Percentiles rank a stretch among this genome's conserved stretches.
phyloP scores from a whole-genome alignment of 2,329 filamentous ascomycete species.

The Keithomyces neogunnii region DNA sequence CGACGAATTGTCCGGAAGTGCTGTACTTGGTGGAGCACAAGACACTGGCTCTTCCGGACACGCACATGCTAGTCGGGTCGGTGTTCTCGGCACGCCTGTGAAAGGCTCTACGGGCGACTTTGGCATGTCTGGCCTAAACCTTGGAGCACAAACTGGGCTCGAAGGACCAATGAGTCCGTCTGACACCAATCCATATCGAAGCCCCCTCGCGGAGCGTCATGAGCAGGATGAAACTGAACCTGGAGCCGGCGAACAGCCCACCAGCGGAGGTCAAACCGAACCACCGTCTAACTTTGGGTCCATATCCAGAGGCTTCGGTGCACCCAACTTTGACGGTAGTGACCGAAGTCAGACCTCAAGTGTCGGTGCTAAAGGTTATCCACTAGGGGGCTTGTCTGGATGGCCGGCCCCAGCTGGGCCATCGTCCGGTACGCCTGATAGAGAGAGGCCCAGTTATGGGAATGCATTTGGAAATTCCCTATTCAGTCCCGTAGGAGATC shows the following conservation, averaged over 20 bases:
- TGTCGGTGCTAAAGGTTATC: slow-evolving; percentile 68
- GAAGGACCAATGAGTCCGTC: slow-evolving; percentile 81
- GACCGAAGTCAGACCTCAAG: slow-evolving; percentile 93
- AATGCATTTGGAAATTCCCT: slow-evolving; percentile 69
- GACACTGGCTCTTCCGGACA: slow-evolving; percentile 46
- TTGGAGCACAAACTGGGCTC: slow-evolving; percentile 47
- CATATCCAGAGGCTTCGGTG: slow-evolving; percentile 41
- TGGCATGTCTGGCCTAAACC: slow-evolving; percentile 52
- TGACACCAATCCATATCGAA: slow-evolving; percentile 93
- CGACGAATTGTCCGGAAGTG: slow-evolving; percentile 55
- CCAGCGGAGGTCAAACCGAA: slow-evolving; percentile 32
- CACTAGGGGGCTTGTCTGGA: slow-evolving; percentile 53
- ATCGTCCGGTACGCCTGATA: slow-evolving; percentile 59
- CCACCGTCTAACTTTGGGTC: slow-evolving; percentile 43
- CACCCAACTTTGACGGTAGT: slow-evolving; percentile 56
- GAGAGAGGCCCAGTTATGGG: slow-evolving; percentile 47
- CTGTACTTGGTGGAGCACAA: slow-evolving; percentile 65
- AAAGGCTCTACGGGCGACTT: slow-evolving; percentile 50
- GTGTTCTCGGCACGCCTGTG: slow-evolving; percentile 43
- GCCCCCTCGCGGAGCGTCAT: slow-evolving; percentile 70
- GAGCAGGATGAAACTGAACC: slow-evolving; percentile 54
- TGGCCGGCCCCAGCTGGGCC: slow-evolving; percentile 49
- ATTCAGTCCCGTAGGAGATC: slow-evolving; percentile 67
- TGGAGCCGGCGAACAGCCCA: slow-evolving; percentile 36
- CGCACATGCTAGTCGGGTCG: slow-evolving; percentile 23